These are phyloP conservation scores for Aspergillus caelatus DNA, from an alignment of 2,329 filamentous ascomycete species.

Conservation along the genomic window DNA sequence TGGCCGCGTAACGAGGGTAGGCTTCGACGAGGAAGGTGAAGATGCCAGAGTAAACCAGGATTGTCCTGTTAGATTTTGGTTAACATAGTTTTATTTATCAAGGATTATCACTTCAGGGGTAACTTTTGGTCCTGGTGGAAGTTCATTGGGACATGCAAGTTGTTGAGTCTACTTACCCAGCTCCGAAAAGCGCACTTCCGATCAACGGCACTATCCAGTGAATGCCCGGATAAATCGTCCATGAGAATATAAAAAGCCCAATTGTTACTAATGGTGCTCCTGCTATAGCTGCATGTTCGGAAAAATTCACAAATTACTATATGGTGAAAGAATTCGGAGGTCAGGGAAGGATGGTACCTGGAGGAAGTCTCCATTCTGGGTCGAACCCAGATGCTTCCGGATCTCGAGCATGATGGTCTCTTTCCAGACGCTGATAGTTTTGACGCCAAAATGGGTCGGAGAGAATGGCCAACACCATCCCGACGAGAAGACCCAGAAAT, in stretches of 20 bases:
- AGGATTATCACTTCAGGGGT: not conserved
- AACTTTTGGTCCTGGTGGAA: slow-evolving; percentile 11
- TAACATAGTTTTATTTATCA: not conserved
- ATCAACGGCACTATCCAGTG: slow-evolving; percentile 79
- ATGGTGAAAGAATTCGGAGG: not conserved
- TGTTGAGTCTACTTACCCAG: slow-evolving; percentile 58
- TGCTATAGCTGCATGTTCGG: slow-evolving; percentile 53
- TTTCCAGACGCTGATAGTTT: slow-evolving; percentile 48
- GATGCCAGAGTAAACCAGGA: slow-evolving; percentile 79
- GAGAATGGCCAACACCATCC: slow-evolving; percentile 48
- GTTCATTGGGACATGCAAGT: not conserved
- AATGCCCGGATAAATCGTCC: slow-evolving; percentile 73
- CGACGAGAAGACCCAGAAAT: slow-evolving; percentile 63
- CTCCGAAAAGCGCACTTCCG: slow-evolving; percentile 70
- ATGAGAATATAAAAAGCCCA: slow-evolving; percentile 86
- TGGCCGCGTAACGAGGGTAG: slow-evolving; percentile 51
- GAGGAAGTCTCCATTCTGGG: slow-evolving; percentile 83
- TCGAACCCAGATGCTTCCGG: slow-evolving; percentile 59
- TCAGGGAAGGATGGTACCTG: slow-evolving; percentile 46
- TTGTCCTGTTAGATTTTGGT: slow-evolving; percentile 54
- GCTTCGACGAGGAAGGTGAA: slow-evolving; percentile 83
- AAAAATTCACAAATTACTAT: not conserved
- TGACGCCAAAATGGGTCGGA: slow-evolving; percentile 51
- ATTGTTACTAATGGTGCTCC: slow-evolving; percentile 77
- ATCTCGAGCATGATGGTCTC: slow-evolving; percentile 36